Conservation (phyloP, 441 rosid genomes). For the Capsella rubella region DNA sequence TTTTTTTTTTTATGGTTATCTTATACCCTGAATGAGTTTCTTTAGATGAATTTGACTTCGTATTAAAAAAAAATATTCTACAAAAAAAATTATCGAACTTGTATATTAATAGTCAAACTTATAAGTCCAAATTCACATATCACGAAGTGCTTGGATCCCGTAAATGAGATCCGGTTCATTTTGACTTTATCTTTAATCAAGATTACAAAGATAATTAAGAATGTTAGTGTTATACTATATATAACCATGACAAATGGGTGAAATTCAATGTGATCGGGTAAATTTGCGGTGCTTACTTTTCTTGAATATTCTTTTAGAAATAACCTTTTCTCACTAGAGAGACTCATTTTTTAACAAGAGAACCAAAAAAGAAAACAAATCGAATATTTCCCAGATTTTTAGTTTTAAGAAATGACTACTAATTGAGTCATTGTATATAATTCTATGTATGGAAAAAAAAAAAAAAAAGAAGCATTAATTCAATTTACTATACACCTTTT, state of each 20-base stretch:
- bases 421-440: background rate
- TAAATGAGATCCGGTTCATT: constrained; percentile 28
- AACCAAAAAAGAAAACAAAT: background rate
- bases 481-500: background rate
- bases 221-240: background rate
- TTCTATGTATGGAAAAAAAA: background rate
- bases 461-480: background rate
- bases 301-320: background rate
- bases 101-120: background rate
- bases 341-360: background rate
- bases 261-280: background rate
- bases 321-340: background rate
- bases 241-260: constrained; percentile 20
- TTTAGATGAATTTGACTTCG: background rate
- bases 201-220: background rate
- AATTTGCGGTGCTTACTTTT: background rate
- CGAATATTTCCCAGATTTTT: background rate
- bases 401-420: background rate
- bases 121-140: background rate
- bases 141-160: constrained; percentile 22
- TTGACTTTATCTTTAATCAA: background rate
- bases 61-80: background rate
- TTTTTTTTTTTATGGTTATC: background rate
- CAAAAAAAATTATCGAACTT: background rate
- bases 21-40: background rate